These are phyloP conservation scores for Hyaloscypha variabilis DNA, from an alignment of 495 filamentous ascomycete genomes.

Conservation along the genomic window DNA sequence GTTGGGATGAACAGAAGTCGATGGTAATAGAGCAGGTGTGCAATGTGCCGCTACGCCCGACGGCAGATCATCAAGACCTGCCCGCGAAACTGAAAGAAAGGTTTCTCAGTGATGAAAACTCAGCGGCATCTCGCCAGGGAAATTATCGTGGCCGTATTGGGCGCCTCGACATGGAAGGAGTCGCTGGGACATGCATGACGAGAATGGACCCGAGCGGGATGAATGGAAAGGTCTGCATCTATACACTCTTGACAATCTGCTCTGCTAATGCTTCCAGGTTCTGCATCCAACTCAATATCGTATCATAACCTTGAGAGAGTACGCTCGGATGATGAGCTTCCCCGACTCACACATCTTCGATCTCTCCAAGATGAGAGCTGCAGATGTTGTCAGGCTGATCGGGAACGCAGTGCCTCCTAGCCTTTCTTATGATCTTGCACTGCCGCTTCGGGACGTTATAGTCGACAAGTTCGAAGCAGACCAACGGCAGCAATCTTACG, in stretches of 20 bases:
- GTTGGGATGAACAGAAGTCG: not conserved
- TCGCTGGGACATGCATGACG: conserved; percentile 16
- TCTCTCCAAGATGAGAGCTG: not conserved
- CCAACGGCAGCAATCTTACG: not conserved
- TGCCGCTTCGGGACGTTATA: not conserved
- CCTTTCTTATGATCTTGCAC: not conserved
- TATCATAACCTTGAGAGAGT: conserved; percentile 16
- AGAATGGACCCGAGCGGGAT: not conserved
- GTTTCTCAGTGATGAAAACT: not conserved
- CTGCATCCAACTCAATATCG: conserved; percentile 20
- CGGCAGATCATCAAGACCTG: conserved; percentile 15
- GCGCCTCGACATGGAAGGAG: conserved; percentile 3
- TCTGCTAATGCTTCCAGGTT: no score
- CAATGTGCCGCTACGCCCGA: conserved; percentile 8
- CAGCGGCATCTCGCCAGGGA: not conserved
- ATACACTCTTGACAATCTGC: no score
- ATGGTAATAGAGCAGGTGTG: conserved; percentile 2
- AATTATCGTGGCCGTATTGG: conserved; percentile 5
- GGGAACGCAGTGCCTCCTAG: conserved; percentile 19
- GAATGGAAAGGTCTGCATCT: not conserved
- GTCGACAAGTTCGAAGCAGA: not conserved
- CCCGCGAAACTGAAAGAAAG: not conserved
- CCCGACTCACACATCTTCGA: conserved; percentile 18
- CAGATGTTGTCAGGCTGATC: conserved; percentile 6
- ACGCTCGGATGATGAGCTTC: conserved; percentile 9